Evolutionary conservation across 345 rosid genomes (phyloP).

Genomic region (Nephelium lappaceum): DNA sequence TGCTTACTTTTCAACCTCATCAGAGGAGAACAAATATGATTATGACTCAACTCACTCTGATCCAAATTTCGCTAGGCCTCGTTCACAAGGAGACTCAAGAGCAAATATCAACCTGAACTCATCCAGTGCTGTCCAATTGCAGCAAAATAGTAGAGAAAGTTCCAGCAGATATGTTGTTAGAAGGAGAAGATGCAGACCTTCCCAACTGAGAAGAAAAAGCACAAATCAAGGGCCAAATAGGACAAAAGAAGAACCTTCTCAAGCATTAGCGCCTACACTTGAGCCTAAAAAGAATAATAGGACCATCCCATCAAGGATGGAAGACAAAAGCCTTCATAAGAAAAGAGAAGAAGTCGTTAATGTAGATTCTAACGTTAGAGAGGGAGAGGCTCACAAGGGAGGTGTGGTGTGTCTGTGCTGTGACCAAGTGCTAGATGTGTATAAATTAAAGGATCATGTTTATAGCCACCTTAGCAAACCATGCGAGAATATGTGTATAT

Average conservation of each 20-base stretch:
- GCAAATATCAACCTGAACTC: neutral
- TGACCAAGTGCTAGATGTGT: no score
- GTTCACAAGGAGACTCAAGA: neutral
- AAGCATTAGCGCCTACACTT: no score
- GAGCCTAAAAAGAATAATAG: no score
- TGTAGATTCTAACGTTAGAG: no score
- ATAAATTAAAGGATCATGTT: no score
- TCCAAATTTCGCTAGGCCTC: conserved; percentile 15
- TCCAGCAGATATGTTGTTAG: neutral
- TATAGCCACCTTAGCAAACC: neutral
- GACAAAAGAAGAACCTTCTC: no score
- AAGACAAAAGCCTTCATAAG: neutral
- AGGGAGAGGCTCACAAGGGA: neutral
- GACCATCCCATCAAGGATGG: conserved; percentile 32
- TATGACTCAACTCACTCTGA: conserved; percentile 13
- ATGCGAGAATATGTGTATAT: conserved; percentile 6
- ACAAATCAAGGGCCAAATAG: no score
- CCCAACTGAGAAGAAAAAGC: neutral
- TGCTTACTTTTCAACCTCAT: neutral
- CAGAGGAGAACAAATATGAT: neutral
- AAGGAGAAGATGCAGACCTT: neutral
- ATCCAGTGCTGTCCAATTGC: neutral
- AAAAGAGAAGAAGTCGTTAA: no score
- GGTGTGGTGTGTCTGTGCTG: conserved; percentile 22
- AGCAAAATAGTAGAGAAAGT: neutral